Conservation (phyloP, 441 rosid genomes). For the Theobroma grandiflorum region DNA sequence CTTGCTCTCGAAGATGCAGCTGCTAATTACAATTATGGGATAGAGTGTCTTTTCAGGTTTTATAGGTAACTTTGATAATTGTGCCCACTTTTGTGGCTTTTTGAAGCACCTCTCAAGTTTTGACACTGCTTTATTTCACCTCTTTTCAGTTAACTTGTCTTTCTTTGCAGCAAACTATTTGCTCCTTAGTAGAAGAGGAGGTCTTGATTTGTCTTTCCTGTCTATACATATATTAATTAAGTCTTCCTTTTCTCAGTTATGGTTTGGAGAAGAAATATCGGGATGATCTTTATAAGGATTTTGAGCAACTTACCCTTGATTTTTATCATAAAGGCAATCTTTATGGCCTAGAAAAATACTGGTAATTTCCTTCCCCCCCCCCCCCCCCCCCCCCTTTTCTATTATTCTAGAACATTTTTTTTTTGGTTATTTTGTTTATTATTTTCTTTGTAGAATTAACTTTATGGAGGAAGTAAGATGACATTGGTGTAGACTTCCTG, state of each 20-base stretch:
- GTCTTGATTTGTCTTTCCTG: background rate
- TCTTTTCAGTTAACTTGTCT: background rate
- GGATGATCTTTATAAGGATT: slow-evolving; percentile 84
- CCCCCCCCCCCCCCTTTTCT: background rate
- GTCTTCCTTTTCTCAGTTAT: slow-evolving; percentile 58
- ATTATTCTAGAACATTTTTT: background rate
- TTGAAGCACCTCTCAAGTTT: background rate
- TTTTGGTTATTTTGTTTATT: background rate
- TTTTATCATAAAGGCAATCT: slow-evolving; percentile 80
- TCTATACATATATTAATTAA: background rate
- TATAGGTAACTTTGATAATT: slow-evolving; percentile 67
- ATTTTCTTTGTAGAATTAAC: background rate
- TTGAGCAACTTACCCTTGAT: slow-evolving; percentile 84
- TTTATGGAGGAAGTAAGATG: background rate
- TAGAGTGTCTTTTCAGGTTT: slow-evolving; percentile 96
- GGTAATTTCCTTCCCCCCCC: slow-evolving; percentile 52
- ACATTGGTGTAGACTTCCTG: background rate
- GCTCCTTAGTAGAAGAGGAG: background rate
- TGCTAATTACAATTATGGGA: slow-evolving; percentile 81
- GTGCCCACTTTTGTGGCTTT: slow-evolving; percentile 17
- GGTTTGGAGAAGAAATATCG: slow-evolving; percentile 87
- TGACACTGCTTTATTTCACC: slow-evolving; percentile 22
- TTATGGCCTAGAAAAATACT: slow-evolving; percentile 96
- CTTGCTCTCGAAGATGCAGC: slow-evolving; percentile 90
- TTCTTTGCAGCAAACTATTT: background rate